Conservation (phyloP, 169 alveolate species). For the Eimeria zaria region DNA sequence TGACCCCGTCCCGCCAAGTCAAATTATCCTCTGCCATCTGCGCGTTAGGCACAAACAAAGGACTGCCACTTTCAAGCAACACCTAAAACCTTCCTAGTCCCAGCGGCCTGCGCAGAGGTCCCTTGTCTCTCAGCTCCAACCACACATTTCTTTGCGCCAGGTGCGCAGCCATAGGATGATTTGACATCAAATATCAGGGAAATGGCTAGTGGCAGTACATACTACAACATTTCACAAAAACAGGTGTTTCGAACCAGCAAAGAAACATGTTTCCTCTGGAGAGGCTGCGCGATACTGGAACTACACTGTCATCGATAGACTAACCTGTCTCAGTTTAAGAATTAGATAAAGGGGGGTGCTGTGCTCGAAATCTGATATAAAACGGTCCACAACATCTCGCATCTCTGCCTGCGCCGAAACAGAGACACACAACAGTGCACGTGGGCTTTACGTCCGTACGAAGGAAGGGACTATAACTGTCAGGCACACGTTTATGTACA, state of each 20-base stretch:
- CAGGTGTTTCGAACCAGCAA: neutral
- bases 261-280: neutral
- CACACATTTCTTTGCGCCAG: neutral
- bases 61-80: neutral
- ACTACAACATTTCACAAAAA: neutral
- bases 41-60: neutral
- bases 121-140: neutral
- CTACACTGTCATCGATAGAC: neutral
- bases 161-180: neutral
- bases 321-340: slow-evolving; percentile 79
- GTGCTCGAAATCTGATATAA: slow-evolving; percentile 68
- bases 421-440: neutral
- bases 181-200: neutral
- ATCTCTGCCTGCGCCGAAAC: slow-evolving; percentile 65
- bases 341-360: slow-evolving; percentile 49
- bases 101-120: neutral
- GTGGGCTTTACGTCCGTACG: neutral
- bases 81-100: neutral
- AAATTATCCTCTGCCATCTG: slow-evolving; percentile 83
- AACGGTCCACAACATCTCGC: slow-evolving; percentile 78
- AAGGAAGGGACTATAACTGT: neutral
- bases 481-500: neutral
- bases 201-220: neutral
- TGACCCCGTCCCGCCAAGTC: slow-evolving; percentile 85
- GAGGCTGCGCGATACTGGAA: neutral